phyloP scores from a whole-genome alignment of 257 asterid genomes.

The Avicennia marina region DNA sequence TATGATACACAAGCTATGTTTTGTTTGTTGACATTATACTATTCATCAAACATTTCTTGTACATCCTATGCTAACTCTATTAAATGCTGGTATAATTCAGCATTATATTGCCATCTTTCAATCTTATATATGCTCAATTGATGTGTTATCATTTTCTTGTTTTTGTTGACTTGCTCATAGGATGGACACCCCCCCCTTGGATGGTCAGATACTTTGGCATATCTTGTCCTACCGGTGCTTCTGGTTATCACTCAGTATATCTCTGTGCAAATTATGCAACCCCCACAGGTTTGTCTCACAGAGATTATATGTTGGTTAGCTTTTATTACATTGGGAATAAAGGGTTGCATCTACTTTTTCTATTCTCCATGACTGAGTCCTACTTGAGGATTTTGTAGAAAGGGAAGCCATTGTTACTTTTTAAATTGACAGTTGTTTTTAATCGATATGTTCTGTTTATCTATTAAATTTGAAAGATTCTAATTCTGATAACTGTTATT shows the following conservation, averaged over 20 bases:
- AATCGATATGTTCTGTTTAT: not conserved
- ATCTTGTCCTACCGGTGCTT: slow-evolving; percentile 86
- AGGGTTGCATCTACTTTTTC: slow-evolving; percentile 2
- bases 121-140: slow-evolving; percentile 3
- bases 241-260: slow-evolving; percentile 70
- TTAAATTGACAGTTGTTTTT: not conserved
- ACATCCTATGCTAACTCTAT: not conserved
- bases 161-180: slow-evolving; percentile 29
- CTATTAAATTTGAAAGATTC: not conserved
- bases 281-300: slow-evolving; percentile 67
- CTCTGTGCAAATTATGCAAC: slow-evolving; percentile 91
- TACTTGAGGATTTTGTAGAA: too few relatives aligned
- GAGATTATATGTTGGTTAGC: slow-evolving; percentile 3
- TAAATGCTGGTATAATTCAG: not conserved
- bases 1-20: slow-evolving; percentile 3
- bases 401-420: not conserved
- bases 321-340: slow-evolving; percentile 12
- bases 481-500: not conserved
- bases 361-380: too few relatives aligned
- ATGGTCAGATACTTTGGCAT: slow-evolving; percentile 91
- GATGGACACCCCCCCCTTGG: slow-evolving; percentile 99
- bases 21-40: not conserved
- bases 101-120: slow-evolving; percentile 4
- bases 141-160: not conserved
- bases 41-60: not conserved